phyloP scores from a whole-genome alignment of 1,284 basidiomycete species.

The Heterobasidion occidentale region DNA sequence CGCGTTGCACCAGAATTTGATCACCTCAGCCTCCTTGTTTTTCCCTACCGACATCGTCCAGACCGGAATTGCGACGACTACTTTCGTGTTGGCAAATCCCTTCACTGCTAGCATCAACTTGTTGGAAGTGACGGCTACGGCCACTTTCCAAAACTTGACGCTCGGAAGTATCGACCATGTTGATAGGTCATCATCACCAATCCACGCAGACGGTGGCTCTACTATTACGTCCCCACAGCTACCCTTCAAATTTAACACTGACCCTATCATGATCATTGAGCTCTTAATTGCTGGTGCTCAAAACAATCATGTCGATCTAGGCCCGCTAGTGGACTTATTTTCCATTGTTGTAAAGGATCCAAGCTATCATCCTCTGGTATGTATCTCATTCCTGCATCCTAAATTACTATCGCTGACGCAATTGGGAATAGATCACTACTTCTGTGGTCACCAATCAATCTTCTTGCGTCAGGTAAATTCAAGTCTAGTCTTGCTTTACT shows the following conservation, averaged over 20 bases:
- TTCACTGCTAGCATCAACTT: slow-evolving; percentile 75
- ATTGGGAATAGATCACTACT: slow-evolving; percentile 36
- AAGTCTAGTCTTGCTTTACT: slow-evolving; percentile 5
- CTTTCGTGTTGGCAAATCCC: slow-evolving; percentile 59
- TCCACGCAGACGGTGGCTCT: slow-evolving; percentile 54
- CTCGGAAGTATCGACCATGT: slow-evolving; percentile 52
- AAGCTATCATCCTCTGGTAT: slow-evolving; percentile 38
- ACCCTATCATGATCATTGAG: slow-evolving; percentile 56
- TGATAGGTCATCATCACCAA: slow-evolving; percentile 45
- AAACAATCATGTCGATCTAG: slow-evolving; percentile 52
- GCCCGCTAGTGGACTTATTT: slow-evolving; percentile 56
- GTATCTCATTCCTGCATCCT: slow-evolving; percentile 8
- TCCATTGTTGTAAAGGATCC: slow-evolving; percentile 49
- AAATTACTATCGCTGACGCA: neutral
- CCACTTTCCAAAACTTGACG: slow-evolving; percentile 43
- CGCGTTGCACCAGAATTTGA: slow-evolving; percentile 57
- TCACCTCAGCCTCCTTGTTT: slow-evolving; percentile 43
- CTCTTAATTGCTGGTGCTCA: slow-evolving; percentile 48
- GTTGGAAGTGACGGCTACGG: slow-evolving; percentile 47
- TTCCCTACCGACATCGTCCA: slow-evolving; percentile 54
- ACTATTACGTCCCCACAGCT: slow-evolving; percentile 53
- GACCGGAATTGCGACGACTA: slow-evolving; percentile 47
- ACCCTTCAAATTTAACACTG: slow-evolving; percentile 58
- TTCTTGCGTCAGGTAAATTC: slow-evolving; percentile 44
- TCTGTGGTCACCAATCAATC: slow-evolving; percentile 45